These are phyloP conservation scores for Opeltia flavorubescens DNA, from an alignment of 495 filamentous ascomycete genomes.

Conservation along the genomic window DNA sequence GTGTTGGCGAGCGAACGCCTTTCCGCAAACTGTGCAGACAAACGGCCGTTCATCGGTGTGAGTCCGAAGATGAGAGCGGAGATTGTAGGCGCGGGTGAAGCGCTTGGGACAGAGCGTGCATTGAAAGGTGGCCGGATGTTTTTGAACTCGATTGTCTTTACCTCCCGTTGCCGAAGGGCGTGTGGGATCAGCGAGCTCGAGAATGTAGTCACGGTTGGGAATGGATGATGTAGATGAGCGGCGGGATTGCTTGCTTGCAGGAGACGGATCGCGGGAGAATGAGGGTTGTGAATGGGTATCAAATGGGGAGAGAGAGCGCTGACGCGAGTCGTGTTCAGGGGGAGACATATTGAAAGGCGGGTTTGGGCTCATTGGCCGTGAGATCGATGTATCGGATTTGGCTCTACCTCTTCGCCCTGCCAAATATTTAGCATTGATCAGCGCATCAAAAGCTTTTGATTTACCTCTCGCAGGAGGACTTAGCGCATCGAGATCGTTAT, in stretches of 20 bases:
- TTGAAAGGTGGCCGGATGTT: conserved; percentile 88
- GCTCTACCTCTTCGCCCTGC: conserved; percentile 43
- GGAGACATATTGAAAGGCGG: conserved; percentile 14
- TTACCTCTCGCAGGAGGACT: conserved; percentile 77
- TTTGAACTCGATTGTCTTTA: conserved; percentile 60
- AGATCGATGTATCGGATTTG: conserved; percentile 58
- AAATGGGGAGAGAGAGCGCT: conserved; percentile 53
- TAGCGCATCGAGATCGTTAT: conserved; percentile 57
- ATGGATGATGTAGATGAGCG: conserved; percentile 84
- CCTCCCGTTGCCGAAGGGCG: conserved; percentile 50
- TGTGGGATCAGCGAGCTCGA: conserved; percentile 79
- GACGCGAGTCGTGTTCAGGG: conserved; percentile 29
- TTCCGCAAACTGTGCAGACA: conserved; percentile 90
- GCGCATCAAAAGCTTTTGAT: conserved; percentile 14
- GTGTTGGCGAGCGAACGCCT: conserved; percentile 90
- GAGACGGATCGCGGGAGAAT: conserved; percentile 41
- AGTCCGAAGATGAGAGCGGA: conserved; percentile 81
- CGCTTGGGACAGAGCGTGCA: conserved; percentile 75
- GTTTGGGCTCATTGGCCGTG: conserved; percentile 13
- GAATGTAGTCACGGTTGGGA: conserved; percentile 79
- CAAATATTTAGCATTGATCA: conserved; percentile 19
- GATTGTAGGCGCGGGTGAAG: conserved; percentile 79
- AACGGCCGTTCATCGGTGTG: conserved; percentile 89
- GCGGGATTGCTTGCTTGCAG: conserved; percentile 38
- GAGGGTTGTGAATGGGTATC: conserved; percentile 26